Percentiles rank a stretch among this genome's conserved stretches.
Conservation (phyloP, 2,329 filamentous ascomycete genomes). For the Neodidymelliopsis sp. region DNA sequence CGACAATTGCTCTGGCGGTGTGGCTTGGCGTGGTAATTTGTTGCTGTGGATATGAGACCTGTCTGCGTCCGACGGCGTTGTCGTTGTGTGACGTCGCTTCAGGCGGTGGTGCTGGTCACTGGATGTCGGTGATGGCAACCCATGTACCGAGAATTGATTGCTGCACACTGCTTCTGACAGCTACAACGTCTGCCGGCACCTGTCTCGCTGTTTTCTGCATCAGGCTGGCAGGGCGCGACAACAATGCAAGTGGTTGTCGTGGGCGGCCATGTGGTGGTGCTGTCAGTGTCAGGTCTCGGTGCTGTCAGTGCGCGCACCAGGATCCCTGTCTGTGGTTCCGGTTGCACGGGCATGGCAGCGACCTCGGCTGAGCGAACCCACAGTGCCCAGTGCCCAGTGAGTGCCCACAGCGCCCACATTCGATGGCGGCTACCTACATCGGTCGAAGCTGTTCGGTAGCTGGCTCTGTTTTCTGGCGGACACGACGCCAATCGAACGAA, state of each 20-base stretch:
- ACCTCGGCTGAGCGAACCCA: background rate
- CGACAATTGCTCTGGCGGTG: constrained; percentile 9
- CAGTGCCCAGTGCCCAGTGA: too few relatives aligned
- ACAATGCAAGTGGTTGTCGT: background rate
- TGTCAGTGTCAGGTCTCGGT: background rate
- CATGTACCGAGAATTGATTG: background rate
- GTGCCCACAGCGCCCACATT: too few relatives aligned
- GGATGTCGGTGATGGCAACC: background rate
- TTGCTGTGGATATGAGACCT: constrained; percentile 19
- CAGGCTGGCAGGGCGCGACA: background rate
- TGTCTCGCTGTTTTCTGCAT: background rate
- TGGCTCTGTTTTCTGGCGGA: constrained; percentile 12
- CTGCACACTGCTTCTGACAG: background rate
- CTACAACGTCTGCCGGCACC: background rate
- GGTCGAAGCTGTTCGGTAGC: constrained; percentile 6
- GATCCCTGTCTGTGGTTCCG: constrained; percentile 20
- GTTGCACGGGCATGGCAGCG: constrained; percentile 3
- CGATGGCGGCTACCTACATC: constrained; percentile 6
- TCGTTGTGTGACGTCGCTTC: constrained; percentile 22
- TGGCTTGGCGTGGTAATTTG: constrained; percentile 15
- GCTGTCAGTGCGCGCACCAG: constrained; percentile 6
- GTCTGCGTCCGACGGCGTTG: too few relatives aligned
- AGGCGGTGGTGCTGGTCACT: constrained; percentile 11
- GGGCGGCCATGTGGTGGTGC: background rate
- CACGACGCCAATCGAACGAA: constrained; percentile 20